Base-by-base conservation (phyloP, 129 eudicot genomes). In the Erigeron canadensis region DNA sequence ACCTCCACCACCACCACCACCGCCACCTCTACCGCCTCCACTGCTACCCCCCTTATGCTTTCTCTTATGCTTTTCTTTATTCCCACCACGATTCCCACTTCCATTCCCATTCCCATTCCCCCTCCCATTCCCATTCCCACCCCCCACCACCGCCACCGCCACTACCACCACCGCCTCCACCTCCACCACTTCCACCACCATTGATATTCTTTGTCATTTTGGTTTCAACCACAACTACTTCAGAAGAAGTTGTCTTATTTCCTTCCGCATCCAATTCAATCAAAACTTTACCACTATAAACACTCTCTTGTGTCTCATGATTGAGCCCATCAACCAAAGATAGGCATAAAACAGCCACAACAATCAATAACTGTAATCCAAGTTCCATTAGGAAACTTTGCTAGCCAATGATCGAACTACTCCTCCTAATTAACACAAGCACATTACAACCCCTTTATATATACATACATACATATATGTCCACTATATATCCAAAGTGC, bases 251-350 rank as follows among this genome's bases (percentile, higher is more conserved):
- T 10, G 50, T 50, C 59, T 80, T 80, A 38, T 56, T 17, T 47
- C 56, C 77, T 42, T 70, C n/a, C 66, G 59, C 68, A 13, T 40
- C 60, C 7, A 56, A 15, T 43, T 28, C 73, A 0, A 19, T 23
- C 50, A 65, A 70, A 47, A 75, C 50, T n/a, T 58, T 75, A 63
- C 74, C 67, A 7, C 48, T 22, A 4, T 39, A 45, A 75, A 63
- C 50, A 70, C 34, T 42, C 66, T 65, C 56, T 0, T 37, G 57
- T 2, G 58, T 55, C 11, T 48, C 39, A 53, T 69, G 64, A 38
- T 64, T 21, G 41, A 75, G 58, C 12, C 84, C 84, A 46, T 80
- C 73, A 75, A 75, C 84, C 17, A 75, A 63, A 75, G 50, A 80
- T 10, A 77, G 58, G 41, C 80, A 44, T 21, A 75, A 69, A 2